Evolutionary conservation across 1,139 yeast species (phyloP).

Genomic region (Suhomyces bolitotheri): DNA sequence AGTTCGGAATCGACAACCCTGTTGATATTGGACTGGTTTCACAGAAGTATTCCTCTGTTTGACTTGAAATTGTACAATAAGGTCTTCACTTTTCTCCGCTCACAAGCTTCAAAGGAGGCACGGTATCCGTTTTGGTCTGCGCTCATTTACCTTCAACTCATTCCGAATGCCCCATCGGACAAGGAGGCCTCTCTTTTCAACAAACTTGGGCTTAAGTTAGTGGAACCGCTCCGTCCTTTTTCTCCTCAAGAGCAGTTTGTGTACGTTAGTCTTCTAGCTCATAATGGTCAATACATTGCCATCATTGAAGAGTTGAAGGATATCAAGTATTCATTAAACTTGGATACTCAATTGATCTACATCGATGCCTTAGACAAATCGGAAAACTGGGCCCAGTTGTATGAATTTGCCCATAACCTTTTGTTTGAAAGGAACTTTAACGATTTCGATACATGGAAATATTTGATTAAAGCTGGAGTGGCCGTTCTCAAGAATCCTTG

Average conservation of each 20-base stretch:
- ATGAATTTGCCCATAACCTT: slow-evolving; percentile 31
- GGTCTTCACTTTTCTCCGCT: slow-evolving; percentile 14
- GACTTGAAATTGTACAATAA: slow-evolving; percentile 25
- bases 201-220: slow-evolving; percentile 54
- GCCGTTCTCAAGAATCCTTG: slow-evolving; percentile 1
- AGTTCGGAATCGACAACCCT: slow-evolving; percentile 19
- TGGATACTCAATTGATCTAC: slow-evolving; percentile 58
- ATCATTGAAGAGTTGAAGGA: slow-evolving; percentile 30
- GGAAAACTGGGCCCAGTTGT: slow-evolving; percentile 45
- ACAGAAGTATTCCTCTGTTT: slow-evolving; percentile 34
- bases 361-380: slow-evolving; percentile 43
- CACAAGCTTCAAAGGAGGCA: slow-evolving; percentile 7
- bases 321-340: slow-evolving; percentile 42
- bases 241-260: slow-evolving; percentile 63
- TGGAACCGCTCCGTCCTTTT: slow-evolving; percentile 30
- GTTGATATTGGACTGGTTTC: slow-evolving; percentile 51
- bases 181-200: slow-evolving; percentile 51
- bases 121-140: slow-evolving; percentile 17
- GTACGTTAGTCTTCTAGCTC: slow-evolving; percentile 45
- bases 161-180: slow-evolving; percentile 15
- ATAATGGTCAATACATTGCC: slow-evolving; percentile 30
- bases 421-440: slow-evolving; percentile 48
- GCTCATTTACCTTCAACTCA: slow-evolving; percentile 14
- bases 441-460: slow-evolving; percentile 64
- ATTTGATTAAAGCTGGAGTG: slow-evolving; percentile 41